Conservation (phyloP, 805 yeast genomes). For the Wickerhamiella bombiphila region DNA sequence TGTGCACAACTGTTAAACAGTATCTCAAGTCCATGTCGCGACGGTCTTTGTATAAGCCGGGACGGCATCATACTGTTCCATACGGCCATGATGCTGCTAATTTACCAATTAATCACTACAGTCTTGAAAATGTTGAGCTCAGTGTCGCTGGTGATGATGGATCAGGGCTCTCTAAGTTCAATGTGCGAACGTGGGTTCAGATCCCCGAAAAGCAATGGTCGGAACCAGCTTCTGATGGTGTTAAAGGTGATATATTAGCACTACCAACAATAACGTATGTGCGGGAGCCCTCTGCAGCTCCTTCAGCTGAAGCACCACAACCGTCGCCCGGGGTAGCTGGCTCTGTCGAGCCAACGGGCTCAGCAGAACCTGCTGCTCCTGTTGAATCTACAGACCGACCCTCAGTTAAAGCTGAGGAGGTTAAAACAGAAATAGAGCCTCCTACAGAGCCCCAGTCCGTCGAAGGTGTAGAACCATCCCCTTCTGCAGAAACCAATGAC, state of each 20-base stretch:
- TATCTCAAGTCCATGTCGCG: constrained; percentile 12
- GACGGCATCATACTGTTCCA: constrained; percentile 13
- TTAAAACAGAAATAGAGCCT: constrained; percentile 8
- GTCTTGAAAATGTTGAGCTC: constrained; percentile 10
- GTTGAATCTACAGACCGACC: too few species aligned
- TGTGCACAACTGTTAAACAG: background rate
- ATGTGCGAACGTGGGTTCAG: constrained; percentile 15
- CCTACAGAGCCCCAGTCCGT: constrained; percentile 4
- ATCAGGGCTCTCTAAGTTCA: constrained; percentile 19
- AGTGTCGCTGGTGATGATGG: constrained; percentile 15
- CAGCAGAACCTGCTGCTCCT: too few species aligned
- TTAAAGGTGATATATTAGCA: constrained; percentile 32
- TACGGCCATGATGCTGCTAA: constrained; percentile 18
- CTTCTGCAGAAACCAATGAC: background rate
- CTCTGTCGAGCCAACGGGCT: too few species aligned
- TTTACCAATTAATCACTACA: constrained; percentile 15
- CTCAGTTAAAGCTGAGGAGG: too few species aligned
- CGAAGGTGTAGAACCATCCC: background rate
- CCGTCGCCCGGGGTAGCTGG: too few species aligned
- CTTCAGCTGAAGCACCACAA: too few species aligned
- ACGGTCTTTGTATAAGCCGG: constrained; percentile 14
- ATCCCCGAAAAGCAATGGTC: constrained; percentile 12
- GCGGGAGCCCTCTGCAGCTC: too few species aligned
- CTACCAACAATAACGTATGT: too few species aligned
- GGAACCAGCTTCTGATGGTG: constrained; percentile 24